Base-by-base conservation (phyloP, 495 filamentous ascomycete genomes). In the Zalerion maritima region DNA sequence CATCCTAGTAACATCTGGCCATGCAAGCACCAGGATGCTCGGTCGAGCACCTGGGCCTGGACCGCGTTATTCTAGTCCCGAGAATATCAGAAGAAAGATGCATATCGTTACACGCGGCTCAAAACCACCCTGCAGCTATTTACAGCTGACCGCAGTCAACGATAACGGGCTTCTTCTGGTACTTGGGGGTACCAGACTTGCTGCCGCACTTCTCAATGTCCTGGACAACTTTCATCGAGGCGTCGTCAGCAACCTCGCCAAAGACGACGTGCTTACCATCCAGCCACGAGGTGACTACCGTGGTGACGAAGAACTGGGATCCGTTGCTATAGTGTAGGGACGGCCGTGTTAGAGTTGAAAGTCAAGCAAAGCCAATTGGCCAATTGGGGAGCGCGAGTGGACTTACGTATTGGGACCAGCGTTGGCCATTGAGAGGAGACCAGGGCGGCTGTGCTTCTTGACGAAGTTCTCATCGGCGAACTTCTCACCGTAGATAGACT, bases 401-500 rank as follows among this genome's bases (percentile, higher is more conserved):
- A 39, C 72, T 62, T 66, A 78, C 71, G 76, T 83, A 68, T 83
- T 78, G 28, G 66, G 65, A 40, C 79, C 80, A 34, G 78, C 76
- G 50, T 86, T 86, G 46, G 79, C 80, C 80, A 84, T 86, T 46
- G 78, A 83, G 37, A 86, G 66, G 24, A 77, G 67, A 54, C 64
- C 70, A 16, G 66, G 67, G 36, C 57, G 49, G 52, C 46, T 51
- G 64, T 86, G 80, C 56, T 64, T 75, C 23, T 58, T 49, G 26
- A 53, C 40, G 54, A 82, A 81, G 69, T 80, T 85, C 70, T 86
- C 80, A 43, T 86, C 80, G 24, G 67, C 52, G 42, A 86, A 86
- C 67, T 81, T 82, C 55, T 81, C 77, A 45, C 81, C 80, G 57
- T 82, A 85, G 64, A 86, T 85, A 38, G 80, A 86, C 65, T 75